Evolutionary conservation across 2,329 filamentous ascomycete species (phyloP), one percentile per base, ranked within the genome.

Genomic region (Ramularia collo-cygni): DNA sequence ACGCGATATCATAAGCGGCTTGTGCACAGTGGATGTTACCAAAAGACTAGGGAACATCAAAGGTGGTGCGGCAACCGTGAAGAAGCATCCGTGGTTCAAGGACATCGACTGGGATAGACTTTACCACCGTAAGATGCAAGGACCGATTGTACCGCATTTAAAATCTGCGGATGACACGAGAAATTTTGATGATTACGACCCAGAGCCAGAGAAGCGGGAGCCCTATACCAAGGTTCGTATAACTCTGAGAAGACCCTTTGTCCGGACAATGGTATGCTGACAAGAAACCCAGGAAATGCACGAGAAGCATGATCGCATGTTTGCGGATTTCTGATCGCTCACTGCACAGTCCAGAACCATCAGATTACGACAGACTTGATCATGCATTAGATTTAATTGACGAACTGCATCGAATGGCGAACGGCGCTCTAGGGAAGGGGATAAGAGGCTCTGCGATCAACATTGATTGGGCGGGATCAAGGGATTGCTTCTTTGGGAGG

Each of bases 121-220:
- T 16, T 76, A 80, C 53, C 68, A 77, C 43, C 76, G 81, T 38
- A 75, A 76, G 47, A 67, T 76, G 36, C 68, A 73, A 35, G 84
- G 83, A 0, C 84, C 84, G 4, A 88, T 89, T 50, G 71, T 85
- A 37, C 85, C 84, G n/a, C 80, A 83, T 39, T 68, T 90, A 19
- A 71, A 80, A 16, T 83, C 77, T 35, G 74, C 79, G 0, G 83
- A 83, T 21, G 85, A 90, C 56, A 81, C 85, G 13, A 75, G 84
- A 56, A 90, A 86, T 60, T 92, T 90, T 56, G 85, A 90, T 55
- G 72, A 81, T 29, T 92, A 90, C 54, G 82, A 85, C n/a, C 82
- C 86, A 44, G 82, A 88, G 56, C 78, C 82, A 43, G 76, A 71
- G 38, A 72, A 72, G 34, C 69, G 75, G 40, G 79, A 83, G 28